phyloP scores from a whole-genome alignment of 2,329 filamentous ascomycete species.

The Fusarium sp. region DNA sequence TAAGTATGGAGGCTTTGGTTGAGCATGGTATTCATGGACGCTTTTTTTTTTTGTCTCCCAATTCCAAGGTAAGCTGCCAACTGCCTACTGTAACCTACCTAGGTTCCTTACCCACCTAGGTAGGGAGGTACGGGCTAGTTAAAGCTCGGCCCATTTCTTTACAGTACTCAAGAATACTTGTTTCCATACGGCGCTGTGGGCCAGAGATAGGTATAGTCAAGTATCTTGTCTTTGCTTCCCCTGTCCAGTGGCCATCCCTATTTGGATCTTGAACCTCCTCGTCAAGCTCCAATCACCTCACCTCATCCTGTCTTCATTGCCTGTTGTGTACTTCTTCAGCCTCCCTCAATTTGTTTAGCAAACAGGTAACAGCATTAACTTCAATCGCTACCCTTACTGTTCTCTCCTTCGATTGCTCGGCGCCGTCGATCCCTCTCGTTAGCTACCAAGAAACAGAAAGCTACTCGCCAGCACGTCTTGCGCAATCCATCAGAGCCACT shows the following conservation, averaged over 20 bases:
- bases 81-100: too few relatives aligned
- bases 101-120: slow-evolving; percentile 4
- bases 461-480: slow-evolving; percentile 11
- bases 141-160: neutral
- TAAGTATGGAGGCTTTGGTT: too few relatives aligned
- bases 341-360: slow-evolving; percentile 7
- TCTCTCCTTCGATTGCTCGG: neutral
- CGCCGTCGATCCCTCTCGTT: neutral
- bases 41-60: too few relatives aligned
- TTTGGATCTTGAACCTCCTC: slow-evolving; percentile 31
- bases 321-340: neutral
- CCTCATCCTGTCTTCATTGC: slow-evolving; percentile 25
- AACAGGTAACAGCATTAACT: neutral
- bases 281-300: slow-evolving; percentile 37
- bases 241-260: slow-evolving; percentile 26
- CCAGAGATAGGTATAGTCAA: neutral
- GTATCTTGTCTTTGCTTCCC: slow-evolving; percentile 14
- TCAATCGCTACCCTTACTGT: neutral
- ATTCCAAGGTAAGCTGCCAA: too few relatives aligned
- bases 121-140: neutral
- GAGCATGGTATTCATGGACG: too few relatives aligned
- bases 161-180: slow-evolving; percentile 7
- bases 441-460: slow-evolving; percentile 2
- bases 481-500: slow-evolving; percentile 27
- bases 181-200: rapidly evolving